Evolutionary conservation across 1,139 yeast species (phyloP).

Genomic region (Suhomyces bolitotheri): DNA sequence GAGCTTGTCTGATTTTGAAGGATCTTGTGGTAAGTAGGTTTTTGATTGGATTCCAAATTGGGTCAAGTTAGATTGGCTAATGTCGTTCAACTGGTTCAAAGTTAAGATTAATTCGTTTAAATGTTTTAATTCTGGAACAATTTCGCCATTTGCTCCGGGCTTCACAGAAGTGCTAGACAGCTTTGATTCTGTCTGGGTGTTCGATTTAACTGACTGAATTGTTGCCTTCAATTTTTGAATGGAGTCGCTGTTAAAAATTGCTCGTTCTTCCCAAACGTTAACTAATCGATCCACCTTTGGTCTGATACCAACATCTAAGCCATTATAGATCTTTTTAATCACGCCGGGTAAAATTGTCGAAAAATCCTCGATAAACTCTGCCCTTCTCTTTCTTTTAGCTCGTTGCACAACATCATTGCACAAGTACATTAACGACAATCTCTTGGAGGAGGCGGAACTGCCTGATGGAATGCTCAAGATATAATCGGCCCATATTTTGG

Average conservation of each 20-base stretch:
- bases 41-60: slow-evolving; percentile 48
- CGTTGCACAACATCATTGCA: slow-evolving; percentile 87
- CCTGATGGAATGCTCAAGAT: slow-evolving; percentile 23
- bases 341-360: slow-evolving; percentile 46
- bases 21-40: slow-evolving; percentile 43
- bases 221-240: slow-evolving; percentile 45
- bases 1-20: slow-evolving; percentile 44
- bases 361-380: slow-evolving; percentile 62
- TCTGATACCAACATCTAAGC: slow-evolving; percentile 41
- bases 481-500: slow-evolving; percentile 60
- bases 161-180: background rate
- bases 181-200: background rate
- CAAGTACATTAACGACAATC: slow-evolving; percentile 64
- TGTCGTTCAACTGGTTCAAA: slow-evolving; percentile 31
- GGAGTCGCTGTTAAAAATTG: slow-evolving; percentile 49
- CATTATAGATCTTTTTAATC: slow-evolving; percentile 32
- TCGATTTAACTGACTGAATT: slow-evolving; percentile 21
- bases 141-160: slow-evolving; percentile 6
- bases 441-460: slow-evolving; percentile 41
- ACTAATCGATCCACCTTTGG: slow-evolving; percentile 65
- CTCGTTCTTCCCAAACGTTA: slow-evolving; percentile 73
- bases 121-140: slow-evolving; percentile 43
- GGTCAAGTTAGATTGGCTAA: slow-evolving; percentile 39
- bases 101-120: slow-evolving; percentile 36
- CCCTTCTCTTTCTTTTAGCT: slow-evolving; percentile 63